Evolutionary conservation across 305 asterid genomes (phyloP), one percentile per base, ranked within the genome.

Genomic region (Fraxinus nigra): DNA sequence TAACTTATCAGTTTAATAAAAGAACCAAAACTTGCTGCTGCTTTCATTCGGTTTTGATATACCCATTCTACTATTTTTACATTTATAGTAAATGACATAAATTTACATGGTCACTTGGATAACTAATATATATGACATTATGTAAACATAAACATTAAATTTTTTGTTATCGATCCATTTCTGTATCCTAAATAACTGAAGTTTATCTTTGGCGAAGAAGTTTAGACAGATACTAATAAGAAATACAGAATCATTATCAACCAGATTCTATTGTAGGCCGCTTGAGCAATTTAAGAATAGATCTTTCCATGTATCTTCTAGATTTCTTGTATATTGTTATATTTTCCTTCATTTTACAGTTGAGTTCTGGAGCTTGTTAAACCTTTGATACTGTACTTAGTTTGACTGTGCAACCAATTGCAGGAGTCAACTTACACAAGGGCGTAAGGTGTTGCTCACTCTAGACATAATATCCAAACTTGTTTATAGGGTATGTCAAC

Each of bases 401-500:
- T 85, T 84, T 79, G 75, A 20, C 67, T 61, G 40, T 84, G 70
- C 84, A 46, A 72, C 78, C 87, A 63, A 74, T 82, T 86, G 63
- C 82, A 96, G 99, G 99, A 88, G 89, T 84, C 97, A 96, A 85
- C 92, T 96, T 86, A 93, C 97, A 7, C 99, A 92, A 87, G 99
- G 99, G 72, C 94, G 97, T 73, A 96, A 93, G 94, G 98, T 96
- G 92, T 89, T 96, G 90, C 89, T 85, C 84, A 92, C 95, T 77
- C 78, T 96, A 33, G 99, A 96, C 90, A 94, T 93, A 95, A 90
- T 96, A 80, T 87, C 91, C 51, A 93, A 94, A 84, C 98, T 96
- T 81, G 93, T 92, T 78, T 81, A 82, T 69, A 87, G 94, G 92
- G 99, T 96, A 90, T 89, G 87, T 82, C 85, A 76, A 82, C 84